Percentiles rank a stretch among this genome's conserved stretches.
Conservation (phyloP, 768 basidiomycete species). For the Pseudohyphozyma bogoriensis region DNA sequence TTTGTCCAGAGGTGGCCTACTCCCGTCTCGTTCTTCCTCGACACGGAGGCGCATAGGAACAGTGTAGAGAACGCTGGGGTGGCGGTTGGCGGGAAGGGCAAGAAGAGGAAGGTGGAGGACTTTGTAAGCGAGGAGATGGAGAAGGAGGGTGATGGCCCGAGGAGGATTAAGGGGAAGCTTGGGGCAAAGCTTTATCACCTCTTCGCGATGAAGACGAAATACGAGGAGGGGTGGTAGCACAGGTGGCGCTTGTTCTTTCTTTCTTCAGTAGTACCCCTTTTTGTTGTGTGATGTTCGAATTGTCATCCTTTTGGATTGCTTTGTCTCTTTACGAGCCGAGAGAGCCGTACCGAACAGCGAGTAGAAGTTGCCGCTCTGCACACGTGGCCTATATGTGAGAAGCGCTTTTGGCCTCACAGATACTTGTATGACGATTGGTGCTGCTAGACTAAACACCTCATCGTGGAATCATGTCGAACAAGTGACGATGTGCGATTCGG, state of each 20-base stretch:
- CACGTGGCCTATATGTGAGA: no score
- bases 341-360: no score
- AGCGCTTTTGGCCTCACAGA: no score
- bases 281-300: background rate
- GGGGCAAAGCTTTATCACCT: constrained; percentile 17
- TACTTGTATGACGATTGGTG: no score
- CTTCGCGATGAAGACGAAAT: constrained; percentile 8
- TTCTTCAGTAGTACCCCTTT: background rate
- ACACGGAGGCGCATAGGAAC: background rate
- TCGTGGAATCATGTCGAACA: no score
- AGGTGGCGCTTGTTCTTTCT: background rate
- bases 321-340: no score
- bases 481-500: no score
- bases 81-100: background rate
- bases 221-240: background rate
- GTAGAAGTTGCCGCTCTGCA: no score
- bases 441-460: no score
- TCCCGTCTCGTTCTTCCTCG: constrained; percentile 18
- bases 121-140: constrained; percentile 10
- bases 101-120: constrained; percentile 22
- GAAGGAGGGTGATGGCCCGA: constrained; percentile 1
- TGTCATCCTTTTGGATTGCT: background rate
- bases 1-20: constrained; percentile 38
- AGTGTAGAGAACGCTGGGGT: constrained; percentile 4
- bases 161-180: constrained; percentile 20